Percentiles rank a stretch among this genome's conserved stretches.
Conservation (phyloP, 495 filamentous ascomycete genomes). For the Pyrenula aspistea region DNA sequence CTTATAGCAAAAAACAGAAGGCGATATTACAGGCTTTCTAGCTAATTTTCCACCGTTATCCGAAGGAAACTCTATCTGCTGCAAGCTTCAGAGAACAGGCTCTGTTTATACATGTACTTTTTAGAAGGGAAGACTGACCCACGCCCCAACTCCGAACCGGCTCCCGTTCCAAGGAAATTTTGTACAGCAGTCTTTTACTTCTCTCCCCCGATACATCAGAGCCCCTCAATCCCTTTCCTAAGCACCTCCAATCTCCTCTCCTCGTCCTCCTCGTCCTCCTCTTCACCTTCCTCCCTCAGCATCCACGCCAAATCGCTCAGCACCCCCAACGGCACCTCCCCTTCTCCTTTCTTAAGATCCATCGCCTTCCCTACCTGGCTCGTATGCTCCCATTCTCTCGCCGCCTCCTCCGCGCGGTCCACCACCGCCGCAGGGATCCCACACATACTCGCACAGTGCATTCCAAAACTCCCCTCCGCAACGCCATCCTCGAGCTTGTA, state of each 20-base stretch:
- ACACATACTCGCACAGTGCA: slow-evolving; percentile 99
- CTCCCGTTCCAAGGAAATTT: too few relatives aligned
- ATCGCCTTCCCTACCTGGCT: slow-evolving; percentile 77
- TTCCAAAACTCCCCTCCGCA: slow-evolving; percentile 94
- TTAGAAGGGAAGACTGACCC: too few relatives aligned
- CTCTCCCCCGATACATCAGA: too few relatives aligned
- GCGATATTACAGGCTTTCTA: too few relatives aligned
- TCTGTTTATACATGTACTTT: too few relatives aligned
- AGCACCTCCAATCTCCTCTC: slow-evolving; percentile 57
- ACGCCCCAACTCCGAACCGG: too few relatives aligned
- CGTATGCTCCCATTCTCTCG: slow-evolving; percentile 91
- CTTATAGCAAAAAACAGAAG: too few relatives aligned
- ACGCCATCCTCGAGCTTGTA: slow-evolving; percentile 94
- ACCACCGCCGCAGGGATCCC: slow-evolving; percentile 79
- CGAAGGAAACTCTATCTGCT: too few relatives aligned
- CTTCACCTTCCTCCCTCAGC: slow-evolving; percentile 39
- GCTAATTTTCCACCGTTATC: too few relatives aligned
- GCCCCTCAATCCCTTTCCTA: slow-evolving; percentile 60
- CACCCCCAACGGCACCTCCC: slow-evolving; percentile 74
- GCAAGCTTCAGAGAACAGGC: too few relatives aligned
- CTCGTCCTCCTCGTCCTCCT: slow-evolving; percentile 14
- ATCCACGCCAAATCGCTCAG: slow-evolving; percentile 86
- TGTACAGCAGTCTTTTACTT: too few relatives aligned
- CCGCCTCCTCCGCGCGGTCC: slow-evolving; percentile 78
- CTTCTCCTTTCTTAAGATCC: slow-evolving; percentile 55